Evolutionary conservation across 163 green algal genomes (phyloP), one percentile per base, ranked within the genome.

Genomic region (Dunaliella salina): DNA sequence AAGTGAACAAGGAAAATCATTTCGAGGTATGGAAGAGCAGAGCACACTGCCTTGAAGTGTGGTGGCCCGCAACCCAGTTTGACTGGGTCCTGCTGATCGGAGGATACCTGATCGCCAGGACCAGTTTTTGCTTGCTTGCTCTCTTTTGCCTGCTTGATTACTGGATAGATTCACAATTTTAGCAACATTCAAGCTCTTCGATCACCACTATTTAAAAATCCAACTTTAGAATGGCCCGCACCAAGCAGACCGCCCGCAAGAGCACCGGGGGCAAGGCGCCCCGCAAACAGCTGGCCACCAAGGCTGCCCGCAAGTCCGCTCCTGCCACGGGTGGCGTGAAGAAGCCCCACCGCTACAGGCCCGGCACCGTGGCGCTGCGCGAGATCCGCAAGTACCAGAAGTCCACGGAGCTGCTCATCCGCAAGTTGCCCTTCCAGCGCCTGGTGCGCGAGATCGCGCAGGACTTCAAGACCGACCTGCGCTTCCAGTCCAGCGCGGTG

Each of bases 331-430:
- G 91, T 83, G 90, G 90, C 84, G 90, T 93, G 83, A 98, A 97
- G 93, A 98, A 98, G 93, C 95, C 95, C 63, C 95, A 97, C 89
- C 89, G 95, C 82, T 97, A 97, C 93, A 89, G 95, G 80, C 94
- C 95, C 71, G 95, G 95, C 69, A 97, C 95, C 88, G 95, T 97
- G 50, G 95, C 95, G 1, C 94, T 97, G 83, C 93, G 95, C 59
- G 95, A 98, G 90, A 98, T 98, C 91, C 92, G 95, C 88, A 98
- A 98, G 92, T 99, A 98, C 94, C 96, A 99, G 94, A 99, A 99
- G 95, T 95, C 92, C 45, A 98, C 95, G 0, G 96, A 98, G 94
- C 95, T 98, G 87, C 94, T 98, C 57, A 98, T 98, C 94, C 93
- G 96, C 93, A 98, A 98, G 94, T 93, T 98, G 89, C 95, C 96